These are phyloP conservation scores for Tagetes erecta DNA, from an alignment of 129 eudicot genomes.

Conservation along the genomic window DNA sequence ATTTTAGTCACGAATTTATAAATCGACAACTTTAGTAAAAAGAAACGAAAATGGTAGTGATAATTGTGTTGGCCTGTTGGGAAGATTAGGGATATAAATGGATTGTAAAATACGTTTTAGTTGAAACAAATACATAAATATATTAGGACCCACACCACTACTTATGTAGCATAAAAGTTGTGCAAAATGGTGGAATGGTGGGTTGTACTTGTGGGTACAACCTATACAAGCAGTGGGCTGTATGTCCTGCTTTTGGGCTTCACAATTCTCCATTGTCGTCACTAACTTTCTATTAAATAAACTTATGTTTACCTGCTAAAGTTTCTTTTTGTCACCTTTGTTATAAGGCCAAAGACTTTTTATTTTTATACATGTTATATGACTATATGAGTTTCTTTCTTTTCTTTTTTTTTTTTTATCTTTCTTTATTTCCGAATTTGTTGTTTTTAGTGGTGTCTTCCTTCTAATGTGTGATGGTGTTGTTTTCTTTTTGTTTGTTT, in stretches of 20 bases:
- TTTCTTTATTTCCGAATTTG: too few relatives aligned
- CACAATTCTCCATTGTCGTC: constrained; percentile 14
- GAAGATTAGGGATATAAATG: constrained; percentile 20
- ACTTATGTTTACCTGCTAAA: constrained; percentile 25
- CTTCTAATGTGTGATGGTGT: too few relatives aligned
- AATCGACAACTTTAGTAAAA: constrained; percentile 2
- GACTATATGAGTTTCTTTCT: not conserved
- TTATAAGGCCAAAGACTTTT: not conserved
- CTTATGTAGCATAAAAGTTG: constrained; percentile 8
- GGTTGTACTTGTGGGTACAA: constrained; percentile 4
- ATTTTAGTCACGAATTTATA: not conserved
- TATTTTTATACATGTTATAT: not conserved
- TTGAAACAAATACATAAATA: constrained; percentile 12
- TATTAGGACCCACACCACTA: constrained; percentile 18
- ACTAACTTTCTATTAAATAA: constrained; percentile 8
- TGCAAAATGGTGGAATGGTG: constrained; percentile 9
- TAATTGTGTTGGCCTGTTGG: constrained; percentile 32
- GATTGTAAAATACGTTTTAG: constrained; percentile 34
- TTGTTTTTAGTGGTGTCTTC: too few relatives aligned
- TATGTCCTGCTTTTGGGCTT: constrained; percentile 20
- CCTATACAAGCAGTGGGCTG: not conserved
- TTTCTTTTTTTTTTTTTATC: too few relatives aligned
- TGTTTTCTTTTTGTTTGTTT: too few relatives aligned
- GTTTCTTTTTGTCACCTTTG: constrained; percentile 27
- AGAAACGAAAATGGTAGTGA: constrained; percentile 16